Evolutionary conservation across 805 yeast species (phyloP).

Genomic region (Candida silvicultrix): DNA sequence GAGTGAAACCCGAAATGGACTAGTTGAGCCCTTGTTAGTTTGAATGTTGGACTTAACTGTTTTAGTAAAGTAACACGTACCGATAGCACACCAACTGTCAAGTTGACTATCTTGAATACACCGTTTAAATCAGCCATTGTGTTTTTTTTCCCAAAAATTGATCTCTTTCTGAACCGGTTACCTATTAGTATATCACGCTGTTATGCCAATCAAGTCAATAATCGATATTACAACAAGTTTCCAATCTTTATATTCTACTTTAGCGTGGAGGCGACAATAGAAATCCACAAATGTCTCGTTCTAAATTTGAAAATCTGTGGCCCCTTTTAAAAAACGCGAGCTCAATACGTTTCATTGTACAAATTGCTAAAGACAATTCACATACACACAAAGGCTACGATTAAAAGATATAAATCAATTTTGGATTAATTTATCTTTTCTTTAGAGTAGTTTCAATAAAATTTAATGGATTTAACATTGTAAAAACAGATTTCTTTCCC

Average conservation of each 20-base stretch:
- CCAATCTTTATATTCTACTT: too few relatives aligned
- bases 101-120: constrained; percentile 36
- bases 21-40: constrained; percentile 1
- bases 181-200: too few relatives aligned
- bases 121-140: constrained; percentile 21
- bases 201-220: too few relatives aligned
- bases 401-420: too few relatives aligned
- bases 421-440: background rate
- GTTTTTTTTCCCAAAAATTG: background rate
- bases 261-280: background rate
- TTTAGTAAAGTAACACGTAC: constrained; percentile 32
- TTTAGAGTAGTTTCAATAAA: background rate
- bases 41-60: constrained; percentile 12
- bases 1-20: constrained; percentile 20
- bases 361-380: too few relatives aligned
- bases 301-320: background rate
- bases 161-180: background rate
- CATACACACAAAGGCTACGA: too few relatives aligned
- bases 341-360: too few relatives aligned
- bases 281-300: background rate
- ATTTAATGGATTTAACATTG: background rate
- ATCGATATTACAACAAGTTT: too few relatives aligned
- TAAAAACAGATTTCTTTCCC: background rate
- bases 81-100: constrained; percentile 47
- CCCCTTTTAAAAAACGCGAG: background rate